phyloP scores from a whole-genome alignment of 768 basidiomycete genomes.

The Trametopsis cervina region DNA sequence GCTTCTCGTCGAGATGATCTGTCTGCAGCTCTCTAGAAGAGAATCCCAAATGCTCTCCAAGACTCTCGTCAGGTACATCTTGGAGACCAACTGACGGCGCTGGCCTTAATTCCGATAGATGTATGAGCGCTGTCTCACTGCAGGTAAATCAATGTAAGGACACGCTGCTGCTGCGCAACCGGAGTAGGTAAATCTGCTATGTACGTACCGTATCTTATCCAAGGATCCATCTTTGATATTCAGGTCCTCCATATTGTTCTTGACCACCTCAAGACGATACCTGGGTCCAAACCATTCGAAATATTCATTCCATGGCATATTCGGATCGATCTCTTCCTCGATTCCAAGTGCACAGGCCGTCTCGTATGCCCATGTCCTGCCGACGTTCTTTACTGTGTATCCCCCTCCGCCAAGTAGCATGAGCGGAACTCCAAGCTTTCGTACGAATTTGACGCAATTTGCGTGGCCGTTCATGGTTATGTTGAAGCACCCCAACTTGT shows the following conservation, averaged over 20 bases:
- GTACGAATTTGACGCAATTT: conserved; percentile 81
- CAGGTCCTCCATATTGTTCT: conserved; percentile 92
- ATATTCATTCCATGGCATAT: conserved; percentile 82
- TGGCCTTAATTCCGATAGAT: conserved; percentile 50
- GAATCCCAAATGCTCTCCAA: conserved; percentile 59
- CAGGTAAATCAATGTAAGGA: conserved; percentile 20
- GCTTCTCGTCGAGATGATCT: conserved; percentile 60
- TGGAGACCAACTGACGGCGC: conserved; percentile 88
- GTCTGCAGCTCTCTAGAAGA: conserved; percentile 38
- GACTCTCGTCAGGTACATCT: conserved; percentile 65
- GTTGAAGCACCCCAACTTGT: conserved; percentile 96
- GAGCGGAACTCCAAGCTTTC: conserved; percentile 75
- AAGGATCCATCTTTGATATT: conserved; percentile 78
- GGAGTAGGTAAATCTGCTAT: neutral
- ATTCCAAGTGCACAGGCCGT: conserved; percentile 92
- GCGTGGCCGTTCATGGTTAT: conserved; percentile 94
- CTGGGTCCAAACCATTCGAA: conserved; percentile 98
- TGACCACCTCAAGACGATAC: conserved; percentile 85
- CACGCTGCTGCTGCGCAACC: neutral
- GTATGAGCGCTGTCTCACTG: conserved; percentile 45
- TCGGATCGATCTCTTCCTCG: conserved; percentile 68
- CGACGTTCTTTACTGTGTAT: conserved; percentile 96
- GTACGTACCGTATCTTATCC: conserved; percentile 65
- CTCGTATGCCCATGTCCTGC: conserved; percentile 92
- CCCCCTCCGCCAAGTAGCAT: conserved; percentile 94